phyloP scores from a whole-genome alignment of 441 rosid genomes.

The Populus tomentosa region DNA sequence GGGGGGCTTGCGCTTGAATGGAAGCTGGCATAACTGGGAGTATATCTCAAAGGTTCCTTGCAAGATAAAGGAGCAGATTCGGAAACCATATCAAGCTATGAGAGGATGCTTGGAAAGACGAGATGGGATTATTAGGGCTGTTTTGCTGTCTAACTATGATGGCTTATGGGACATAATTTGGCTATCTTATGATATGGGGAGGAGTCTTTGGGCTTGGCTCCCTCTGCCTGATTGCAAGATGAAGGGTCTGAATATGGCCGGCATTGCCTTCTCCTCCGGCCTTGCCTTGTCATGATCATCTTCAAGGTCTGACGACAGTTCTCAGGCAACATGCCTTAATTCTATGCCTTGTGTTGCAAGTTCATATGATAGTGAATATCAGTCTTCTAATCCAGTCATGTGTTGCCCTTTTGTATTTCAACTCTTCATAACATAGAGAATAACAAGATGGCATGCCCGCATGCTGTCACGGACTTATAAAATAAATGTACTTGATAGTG shows the following conservation, averaged over 20 bases:
- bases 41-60: slow-evolving; percentile 37
- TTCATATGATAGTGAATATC: background rate
- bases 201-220: slow-evolving; percentile 38
- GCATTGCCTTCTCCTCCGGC: slow-evolving; percentile 59
- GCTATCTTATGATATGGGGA: slow-evolving; percentile 37
- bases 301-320: background rate
- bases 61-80: slow-evolving; percentile 28
- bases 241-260: slow-evolving; percentile 67
- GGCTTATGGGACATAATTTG: slow-evolving; percentile 58
- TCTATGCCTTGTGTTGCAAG: background rate
- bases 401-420: too few relatives aligned
- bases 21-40: slow-evolving; percentile 39
- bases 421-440: too few relatives aligned
- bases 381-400: too few relatives aligned
- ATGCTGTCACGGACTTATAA: too few relatives aligned
- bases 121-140: slow-evolving; percentile 41
- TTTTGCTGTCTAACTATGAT: slow-evolving; percentile 47
- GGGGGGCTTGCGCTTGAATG: slow-evolving; percentile 44
- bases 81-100: slow-evolving; percentile 44
- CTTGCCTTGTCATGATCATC: slow-evolving; percentile 36
- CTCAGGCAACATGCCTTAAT: background rate
- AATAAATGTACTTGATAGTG: too few relatives aligned
- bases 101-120: slow-evolving; percentile 65
- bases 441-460: too few relatives aligned
- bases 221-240: slow-evolving; percentile 48